Conservation (phyloP, 169 alveolate species). For the Prorocentrum cordatum region DNA sequence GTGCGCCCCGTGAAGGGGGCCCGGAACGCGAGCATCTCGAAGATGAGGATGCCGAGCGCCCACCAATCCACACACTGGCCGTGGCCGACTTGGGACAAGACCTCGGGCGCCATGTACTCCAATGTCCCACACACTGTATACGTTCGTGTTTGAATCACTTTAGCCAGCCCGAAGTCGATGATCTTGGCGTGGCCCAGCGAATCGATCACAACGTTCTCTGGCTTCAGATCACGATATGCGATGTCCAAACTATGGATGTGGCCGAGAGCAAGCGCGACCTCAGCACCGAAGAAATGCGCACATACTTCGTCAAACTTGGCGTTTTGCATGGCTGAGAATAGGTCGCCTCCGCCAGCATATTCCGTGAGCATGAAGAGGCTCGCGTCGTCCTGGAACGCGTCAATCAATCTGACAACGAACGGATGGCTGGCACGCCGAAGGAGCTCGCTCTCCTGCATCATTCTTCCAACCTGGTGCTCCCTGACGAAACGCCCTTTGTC, state of each 20-base stretch:
- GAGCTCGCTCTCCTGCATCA: too few relatives aligned
- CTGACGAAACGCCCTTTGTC: too few relatives aligned
- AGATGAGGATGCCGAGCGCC: conserved; percentile 80
- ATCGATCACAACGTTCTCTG: conserved; percentile 77
- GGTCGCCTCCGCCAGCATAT: too few relatives aligned
- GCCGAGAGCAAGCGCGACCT: conserved; percentile 80
- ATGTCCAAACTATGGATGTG: conserved; percentile 72
- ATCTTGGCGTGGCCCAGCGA: conserved; percentile 76
- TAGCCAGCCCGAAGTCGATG: conserved; percentile 80
- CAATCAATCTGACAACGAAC: too few relatives aligned
- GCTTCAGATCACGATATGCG: conserved; percentile 63
- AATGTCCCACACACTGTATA: conserved; percentile 73
- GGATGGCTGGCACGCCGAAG: too few relatives aligned
- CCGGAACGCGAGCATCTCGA: conserved; percentile 82
- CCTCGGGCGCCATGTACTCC: conserved; percentile 81
- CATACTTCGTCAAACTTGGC: too few relatives aligned
- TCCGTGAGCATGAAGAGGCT: too few relatives aligned
- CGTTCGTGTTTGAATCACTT: conserved; percentile 45
- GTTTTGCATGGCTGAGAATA: too few relatives aligned
- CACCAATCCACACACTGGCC: conserved; percentile 78
- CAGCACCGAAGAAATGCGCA: conserved; percentile 82
- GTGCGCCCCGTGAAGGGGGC: conserved; percentile 82
- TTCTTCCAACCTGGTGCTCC: too few relatives aligned
- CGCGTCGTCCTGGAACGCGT: too few relatives aligned
- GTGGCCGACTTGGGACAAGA: conserved; percentile 67